A percentile compares a stretch with the other conserved stretches of the same genome.
These are phyloP conservation scores for Aspergillus bombycis DNA, from an alignment of 2,329 filamentous ascomycete genomes.

Conservation along the genomic window DNA sequence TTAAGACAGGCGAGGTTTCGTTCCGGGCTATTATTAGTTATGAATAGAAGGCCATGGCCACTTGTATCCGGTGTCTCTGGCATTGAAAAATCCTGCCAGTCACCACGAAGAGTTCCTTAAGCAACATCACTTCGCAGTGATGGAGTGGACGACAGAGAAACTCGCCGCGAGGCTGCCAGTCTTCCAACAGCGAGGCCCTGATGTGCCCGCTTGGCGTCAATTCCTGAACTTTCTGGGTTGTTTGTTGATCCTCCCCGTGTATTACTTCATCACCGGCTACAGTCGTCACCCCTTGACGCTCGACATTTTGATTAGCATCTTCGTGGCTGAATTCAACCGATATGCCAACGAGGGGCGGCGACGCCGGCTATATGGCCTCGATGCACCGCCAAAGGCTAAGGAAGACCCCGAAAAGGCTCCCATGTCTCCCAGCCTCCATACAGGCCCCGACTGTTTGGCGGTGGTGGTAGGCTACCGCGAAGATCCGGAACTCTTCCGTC, in stretches of 20 bases:
- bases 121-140: neutral
- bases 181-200: conserved; percentile 18
- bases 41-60: conserved; percentile 2
- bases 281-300: conserved; percentile 30
- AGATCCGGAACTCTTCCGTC: conserved; percentile 31
- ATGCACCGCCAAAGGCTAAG: conserved; percentile 9
- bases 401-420: conserved; percentile 23
- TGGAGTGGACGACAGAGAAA: conserved; percentile 5
- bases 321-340: conserved; percentile 31
- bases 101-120: neutral
- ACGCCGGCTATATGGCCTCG: conserved; percentile 19
- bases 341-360: conserved; percentile 30
- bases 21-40: neutral
- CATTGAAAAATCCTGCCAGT: neutral
- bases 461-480: conserved; percentile 37
- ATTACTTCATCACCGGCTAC: conserved; percentile 25
- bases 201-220: conserved; percentile 27
- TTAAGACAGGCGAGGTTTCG: neutral
- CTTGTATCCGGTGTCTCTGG: too few relatives aligned
- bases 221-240: conserved; percentile 32
- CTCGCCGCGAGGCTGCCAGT: neutral
- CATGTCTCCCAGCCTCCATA: neutral
- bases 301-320: conserved; percentile 32
- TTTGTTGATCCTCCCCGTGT: conserved; percentile 25
- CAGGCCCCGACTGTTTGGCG: conserved; percentile 28